Evolutionary conservation across 352 stramenopile species (phyloP).

Genomic region (Phytophthora hybrid): DNA sequence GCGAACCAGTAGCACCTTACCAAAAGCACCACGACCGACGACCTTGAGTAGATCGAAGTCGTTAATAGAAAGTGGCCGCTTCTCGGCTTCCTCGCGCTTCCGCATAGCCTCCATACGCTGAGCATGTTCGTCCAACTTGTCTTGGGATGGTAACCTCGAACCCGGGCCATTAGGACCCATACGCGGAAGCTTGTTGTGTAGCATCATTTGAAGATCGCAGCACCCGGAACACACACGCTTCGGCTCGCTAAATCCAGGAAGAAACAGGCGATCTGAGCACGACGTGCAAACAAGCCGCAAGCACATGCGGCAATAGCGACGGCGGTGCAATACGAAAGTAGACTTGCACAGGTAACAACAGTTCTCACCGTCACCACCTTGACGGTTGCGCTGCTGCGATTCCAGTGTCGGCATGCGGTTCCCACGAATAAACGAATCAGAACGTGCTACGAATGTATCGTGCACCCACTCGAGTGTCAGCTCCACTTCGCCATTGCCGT

Average conservation of each 20-base stretch:
- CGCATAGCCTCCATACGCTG: conserved; percentile 85
- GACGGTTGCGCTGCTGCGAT: conserved; percentile 31
- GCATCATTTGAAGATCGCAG: conserved; percentile 89
- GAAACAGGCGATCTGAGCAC: conserved; percentile 88
- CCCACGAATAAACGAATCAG: conserved; percentile 84
- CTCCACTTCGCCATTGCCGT: conserved; percentile 89
- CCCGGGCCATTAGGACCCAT: conserved; percentile 43
- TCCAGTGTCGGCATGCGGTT: conserved; percentile 60
- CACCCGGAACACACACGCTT: conserved; percentile 88
- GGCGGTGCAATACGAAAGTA: conserved; percentile 81
- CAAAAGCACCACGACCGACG: conserved; percentile 95
- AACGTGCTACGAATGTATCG: conserved; percentile 90
- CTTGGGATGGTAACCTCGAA: conserved; percentile 52
- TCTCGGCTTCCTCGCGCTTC: conserved; percentile 79
- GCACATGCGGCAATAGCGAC: conserved; percentile 89
- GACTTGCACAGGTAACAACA: conserved; percentile 86
- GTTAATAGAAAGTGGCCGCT: conserved; percentile 81
- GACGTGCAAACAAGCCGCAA: conserved; percentile 83
- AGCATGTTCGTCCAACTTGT: conserved; percentile 70
- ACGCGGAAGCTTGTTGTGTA: conserved; percentile 86
- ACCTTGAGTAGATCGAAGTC: conserved; percentile 97
- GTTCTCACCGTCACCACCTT: conserved; percentile 51
- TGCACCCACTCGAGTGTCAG: conserved; percentile 92
- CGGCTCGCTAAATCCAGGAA: conserved; percentile 88
- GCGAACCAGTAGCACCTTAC: conserved; percentile 95